Evolutionary conservation across 1,139 yeast species (phyloP).

Genomic region (Blastobotrys buckinghamii): DNA sequence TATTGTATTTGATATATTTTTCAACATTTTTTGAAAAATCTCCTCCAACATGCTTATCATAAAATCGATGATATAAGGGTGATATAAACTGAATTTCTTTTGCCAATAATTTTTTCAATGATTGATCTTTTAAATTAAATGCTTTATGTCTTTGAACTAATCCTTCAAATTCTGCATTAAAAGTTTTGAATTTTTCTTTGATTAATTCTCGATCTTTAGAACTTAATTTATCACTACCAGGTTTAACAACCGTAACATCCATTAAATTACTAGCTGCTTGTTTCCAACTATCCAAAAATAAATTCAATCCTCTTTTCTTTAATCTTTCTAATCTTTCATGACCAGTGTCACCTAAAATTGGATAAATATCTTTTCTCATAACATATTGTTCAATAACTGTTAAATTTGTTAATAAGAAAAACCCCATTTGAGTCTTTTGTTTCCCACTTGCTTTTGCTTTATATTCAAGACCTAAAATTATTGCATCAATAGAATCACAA

Average conservation of each 20-base stretch:
- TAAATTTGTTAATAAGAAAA: slow-evolving; percentile 63
- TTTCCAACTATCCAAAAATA: slow-evolving; percentile 81
- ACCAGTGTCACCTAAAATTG: slow-evolving; percentile 60
- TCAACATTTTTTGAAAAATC: slow-evolving; percentile 66
- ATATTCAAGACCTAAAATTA: slow-evolving; percentile 54
- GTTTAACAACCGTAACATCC: slow-evolving; percentile 34
- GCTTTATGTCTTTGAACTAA: slow-evolving; percentile 58
- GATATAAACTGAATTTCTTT: slow-evolving; percentile 68
- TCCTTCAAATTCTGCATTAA: slow-evolving; percentile 78
- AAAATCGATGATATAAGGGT: slow-evolving; percentile 79
- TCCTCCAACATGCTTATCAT: slow-evolving; percentile 65
- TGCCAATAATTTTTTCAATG: slow-evolving; percentile 53
- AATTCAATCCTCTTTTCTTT: slow-evolving; percentile 67
- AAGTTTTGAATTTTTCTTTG: slow-evolving; percentile 76
- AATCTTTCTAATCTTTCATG: slow-evolving; percentile 59
- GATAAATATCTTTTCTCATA: slow-evolving; percentile 51
- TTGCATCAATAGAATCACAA: slow-evolving; percentile 70
- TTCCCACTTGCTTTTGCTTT: slow-evolving; percentile 43
- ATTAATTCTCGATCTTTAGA: slow-evolving; percentile 74
- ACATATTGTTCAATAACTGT: slow-evolving; percentile 70
- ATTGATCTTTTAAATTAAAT: slow-evolving; percentile 61
- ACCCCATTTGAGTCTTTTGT: slow-evolving; percentile 46
- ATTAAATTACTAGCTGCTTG: slow-evolving; percentile 68
- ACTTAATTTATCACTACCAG: slow-evolving; percentile 24
- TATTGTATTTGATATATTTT: slow-evolving; percentile 71